phyloP scores from a whole-genome alignment of 148 eudicot genomes.

The Rhododendron simsii region DNA sequence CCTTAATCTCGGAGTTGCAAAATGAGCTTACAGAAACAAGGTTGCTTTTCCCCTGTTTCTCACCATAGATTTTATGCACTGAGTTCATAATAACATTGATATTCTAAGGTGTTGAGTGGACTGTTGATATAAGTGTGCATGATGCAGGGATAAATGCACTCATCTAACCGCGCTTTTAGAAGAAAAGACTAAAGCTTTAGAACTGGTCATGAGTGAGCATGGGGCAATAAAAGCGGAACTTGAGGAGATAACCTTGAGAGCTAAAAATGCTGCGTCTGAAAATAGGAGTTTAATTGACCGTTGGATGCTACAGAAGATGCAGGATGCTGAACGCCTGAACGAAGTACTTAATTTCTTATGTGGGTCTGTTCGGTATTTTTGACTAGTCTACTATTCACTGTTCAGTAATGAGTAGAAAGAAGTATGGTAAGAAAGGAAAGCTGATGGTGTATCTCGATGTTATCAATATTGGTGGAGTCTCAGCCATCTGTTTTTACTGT shows the following conservation, averaged over 20 bases:
- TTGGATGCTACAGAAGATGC: slow-evolving; percentile 93
- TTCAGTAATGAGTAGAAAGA: neutral
- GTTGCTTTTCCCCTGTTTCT: slow-evolving; percentile 19
- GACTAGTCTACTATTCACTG: neutral
- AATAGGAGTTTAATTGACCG: slow-evolving; percentile 80
- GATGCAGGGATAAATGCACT: slow-evolving; percentile 72
- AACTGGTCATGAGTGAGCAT: slow-evolving; percentile 68
- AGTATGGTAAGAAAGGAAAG: neutral
- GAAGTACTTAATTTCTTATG: slow-evolving; percentile 44
- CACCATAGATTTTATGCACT: neutral
- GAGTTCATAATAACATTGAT: neutral
- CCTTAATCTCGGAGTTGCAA: slow-evolving; percentile 43
- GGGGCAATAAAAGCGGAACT: slow-evolving; percentile 57
- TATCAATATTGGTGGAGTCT: neutral
- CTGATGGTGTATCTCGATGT: neutral
- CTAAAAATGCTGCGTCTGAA: slow-evolving; percentile 70
- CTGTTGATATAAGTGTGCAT: slow-evolving; percentile 7
- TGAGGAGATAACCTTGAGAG: slow-evolving; percentile 55
- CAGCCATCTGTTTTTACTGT: neutral
- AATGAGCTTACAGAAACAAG: slow-evolving; percentile 60
- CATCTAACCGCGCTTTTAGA: slow-evolving; percentile 47
- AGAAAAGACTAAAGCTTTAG: slow-evolving; percentile 69
- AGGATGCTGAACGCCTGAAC: slow-evolving; percentile 92
- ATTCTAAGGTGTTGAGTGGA: neutral
- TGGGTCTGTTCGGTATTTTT: neutral